A percentile compares a stretch with the other conserved stretches of the same genome.
Conservation (phyloP, 257 asterid species). For the Jacaranda copaia region DNA sequence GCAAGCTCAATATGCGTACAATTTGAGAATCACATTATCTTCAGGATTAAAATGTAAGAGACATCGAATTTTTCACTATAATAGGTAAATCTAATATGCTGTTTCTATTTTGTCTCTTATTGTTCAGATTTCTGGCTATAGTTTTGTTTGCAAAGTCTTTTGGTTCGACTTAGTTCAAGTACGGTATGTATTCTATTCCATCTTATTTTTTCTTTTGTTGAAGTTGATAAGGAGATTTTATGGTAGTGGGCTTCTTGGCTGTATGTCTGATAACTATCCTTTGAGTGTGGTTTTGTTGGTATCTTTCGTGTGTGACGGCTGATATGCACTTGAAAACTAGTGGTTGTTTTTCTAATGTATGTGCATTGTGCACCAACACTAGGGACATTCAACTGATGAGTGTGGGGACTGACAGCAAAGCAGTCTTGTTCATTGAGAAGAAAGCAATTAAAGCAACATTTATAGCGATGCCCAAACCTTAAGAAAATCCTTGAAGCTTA, state of each 20-base stretch:
- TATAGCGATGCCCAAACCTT: conserved; percentile 23
- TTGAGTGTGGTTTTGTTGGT: background rate
- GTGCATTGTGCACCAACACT: background rate
- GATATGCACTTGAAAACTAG: background rate
- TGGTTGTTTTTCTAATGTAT: background rate
- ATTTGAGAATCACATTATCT: background rate
- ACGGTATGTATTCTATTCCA: background rate
- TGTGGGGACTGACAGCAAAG: background rate
- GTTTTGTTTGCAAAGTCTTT: background rate
- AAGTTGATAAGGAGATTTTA: background rate
- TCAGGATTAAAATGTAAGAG: background rate
- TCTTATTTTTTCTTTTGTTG: too few relatives aligned
- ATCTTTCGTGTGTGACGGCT: background rate
- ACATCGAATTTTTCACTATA: background rate
- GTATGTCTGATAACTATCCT: too few relatives aligned
- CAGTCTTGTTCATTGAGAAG: conserved; percentile 15
- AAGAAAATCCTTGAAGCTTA: background rate
- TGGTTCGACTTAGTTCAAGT: background rate
- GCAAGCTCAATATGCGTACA: background rate
- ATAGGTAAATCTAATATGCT: conserved; percentile 9
- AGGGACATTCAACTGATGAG: conserved; percentile 34
- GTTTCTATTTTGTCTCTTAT: background rate
- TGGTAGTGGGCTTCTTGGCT: background rate
- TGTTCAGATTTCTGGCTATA: background rate
- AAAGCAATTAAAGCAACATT: conserved; percentile 31